phyloP scores from a whole-genome alignment of 1,139 yeast genomes.

The Martiniozyma asiatica region DNA sequence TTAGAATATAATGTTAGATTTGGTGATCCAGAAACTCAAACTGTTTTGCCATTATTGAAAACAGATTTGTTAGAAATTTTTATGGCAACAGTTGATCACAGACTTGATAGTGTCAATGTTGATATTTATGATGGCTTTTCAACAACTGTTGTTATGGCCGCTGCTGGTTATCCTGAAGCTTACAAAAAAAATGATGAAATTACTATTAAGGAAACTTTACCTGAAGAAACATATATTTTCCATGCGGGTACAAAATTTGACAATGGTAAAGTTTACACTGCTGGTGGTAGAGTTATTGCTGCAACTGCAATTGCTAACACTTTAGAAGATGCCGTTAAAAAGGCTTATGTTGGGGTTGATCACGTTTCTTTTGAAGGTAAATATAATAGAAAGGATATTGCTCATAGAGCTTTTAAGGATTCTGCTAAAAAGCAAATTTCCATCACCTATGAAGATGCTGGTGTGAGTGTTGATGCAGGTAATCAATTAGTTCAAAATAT shows the following conservation, averaged over 20 bases:
- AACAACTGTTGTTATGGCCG: conserved; percentile 89
- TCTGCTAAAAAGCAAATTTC: conserved; percentile 24
- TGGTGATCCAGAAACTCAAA: conserved; percentile 99
- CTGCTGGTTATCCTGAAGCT: conserved; percentile 91
- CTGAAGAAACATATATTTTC: conserved; percentile 58
- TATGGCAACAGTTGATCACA: conserved; percentile 89
- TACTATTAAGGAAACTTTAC: conserved; percentile 37
- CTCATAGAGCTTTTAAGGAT: conserved; percentile 79
- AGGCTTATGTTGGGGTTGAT: conserved; percentile 78
- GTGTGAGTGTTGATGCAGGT: conserved; percentile 96
- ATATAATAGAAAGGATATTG: conserved; percentile 86
- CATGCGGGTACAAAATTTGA: conserved; percentile 80
- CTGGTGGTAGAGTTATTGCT: conserved; percentile 97
- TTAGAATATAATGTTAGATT: conserved; percentile 95
- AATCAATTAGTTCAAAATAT: conserved; percentile 81
- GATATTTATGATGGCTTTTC: conserved; percentile 47
- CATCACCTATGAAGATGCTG: conserved; percentile 84
- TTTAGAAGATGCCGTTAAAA: conserved; percentile 68
- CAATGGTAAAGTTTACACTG: conserved; percentile 52
- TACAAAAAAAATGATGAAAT: conserved; percentile 84
- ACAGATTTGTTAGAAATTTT: conserved; percentile 88
- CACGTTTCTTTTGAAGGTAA: conserved; percentile 60
- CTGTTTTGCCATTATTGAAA: conserved; percentile 81
- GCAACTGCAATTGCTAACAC: conserved; percentile 75
- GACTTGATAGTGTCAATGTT: conserved; percentile 76